Percentiles rank a stretch among this genome's conserved stretches.
Evolutionary conservation across 768 basidiomycete genomes (phyloP).

Genomic region (Russula sp.): DNA sequence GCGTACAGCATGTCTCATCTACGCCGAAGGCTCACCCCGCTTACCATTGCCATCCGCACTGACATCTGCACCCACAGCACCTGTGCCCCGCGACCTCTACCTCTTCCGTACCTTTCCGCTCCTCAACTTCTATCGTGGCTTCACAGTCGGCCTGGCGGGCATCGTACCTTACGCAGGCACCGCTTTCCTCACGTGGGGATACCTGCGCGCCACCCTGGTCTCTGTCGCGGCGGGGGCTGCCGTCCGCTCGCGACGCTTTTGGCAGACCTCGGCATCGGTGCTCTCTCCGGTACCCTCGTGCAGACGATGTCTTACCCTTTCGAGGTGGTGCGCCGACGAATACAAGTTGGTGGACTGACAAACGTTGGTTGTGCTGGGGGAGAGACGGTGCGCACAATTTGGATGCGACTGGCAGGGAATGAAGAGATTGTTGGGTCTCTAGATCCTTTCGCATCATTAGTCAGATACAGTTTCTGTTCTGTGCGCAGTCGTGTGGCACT

Average conservation of each 20-base stretch:
- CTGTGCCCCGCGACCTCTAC: conserved; percentile 35
- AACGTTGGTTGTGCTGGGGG: conserved; percentile 74
- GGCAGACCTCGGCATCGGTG: conserved; percentile 80
- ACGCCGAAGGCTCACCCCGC: conserved; percentile 54
- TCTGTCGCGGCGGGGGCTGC: conserved; percentile 41
- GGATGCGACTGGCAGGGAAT: conserved; percentile 73
- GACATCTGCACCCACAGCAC: conserved; percentile 31
- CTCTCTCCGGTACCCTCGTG: conserved; percentile 75
- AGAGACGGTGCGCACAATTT: conserved; percentile 72
- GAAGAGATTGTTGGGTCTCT: conserved; percentile 49
- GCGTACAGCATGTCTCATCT: conserved; percentile 61
- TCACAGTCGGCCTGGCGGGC: conserved; percentile 83
- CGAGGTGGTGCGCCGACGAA: conserved; percentile 85
- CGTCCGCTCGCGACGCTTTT: conserved; percentile 39
- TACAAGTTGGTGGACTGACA: conserved; percentile 89
- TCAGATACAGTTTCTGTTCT: conserved; percentile 34
- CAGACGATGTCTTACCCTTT: conserved; percentile 95
- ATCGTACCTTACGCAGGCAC: conserved; percentile 97
- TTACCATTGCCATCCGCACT: background rate
- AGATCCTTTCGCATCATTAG: no score
- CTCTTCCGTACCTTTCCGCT: conserved; percentile 66
- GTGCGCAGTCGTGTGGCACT: no score
- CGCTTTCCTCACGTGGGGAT: conserved; percentile 91
- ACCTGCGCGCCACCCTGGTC: conserved; percentile 57
- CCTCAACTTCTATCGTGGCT: conserved; percentile 94